phyloP scores from a whole-genome alignment of 1,284 basidiomycete genomes.

The Hortiboletus rubellus region DNA sequence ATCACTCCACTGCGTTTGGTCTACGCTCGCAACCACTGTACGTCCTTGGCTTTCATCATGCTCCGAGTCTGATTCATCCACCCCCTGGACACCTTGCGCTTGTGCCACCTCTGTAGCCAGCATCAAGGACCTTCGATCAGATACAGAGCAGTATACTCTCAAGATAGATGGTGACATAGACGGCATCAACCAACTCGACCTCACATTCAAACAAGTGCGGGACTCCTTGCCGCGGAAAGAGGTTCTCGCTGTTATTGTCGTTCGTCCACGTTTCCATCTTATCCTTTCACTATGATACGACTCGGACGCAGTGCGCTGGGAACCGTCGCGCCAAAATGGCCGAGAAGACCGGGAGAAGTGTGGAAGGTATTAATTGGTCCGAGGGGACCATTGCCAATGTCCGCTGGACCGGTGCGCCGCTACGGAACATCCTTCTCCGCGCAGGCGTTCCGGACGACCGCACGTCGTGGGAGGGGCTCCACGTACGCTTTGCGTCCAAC shows the following conservation, averaged over 20 bases:
- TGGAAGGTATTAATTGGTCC: conserved; percentile 53
- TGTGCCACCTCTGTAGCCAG: conserved; percentile 17
- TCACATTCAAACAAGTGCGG: conserved; percentile 40
- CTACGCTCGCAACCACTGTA: conserved; percentile 35
- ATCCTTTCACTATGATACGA: background rate
- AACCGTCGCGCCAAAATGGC: conserved; percentile 68
- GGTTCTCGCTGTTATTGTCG: conserved; percentile 60
- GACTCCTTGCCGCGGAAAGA: conserved; percentile 43
- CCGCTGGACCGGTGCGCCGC: conserved; percentile 56
- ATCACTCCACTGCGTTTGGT: conserved; percentile 27
- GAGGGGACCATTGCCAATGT: conserved; percentile 65
- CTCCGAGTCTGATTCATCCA: background rate
- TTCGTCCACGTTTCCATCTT: conserved; percentile 29
- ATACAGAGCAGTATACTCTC: conserved; percentile 19
- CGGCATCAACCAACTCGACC: conserved; percentile 8
- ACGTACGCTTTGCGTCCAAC: conserved; percentile 64
- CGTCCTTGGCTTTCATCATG: conserved; percentile 7
- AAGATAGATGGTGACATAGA: conserved; percentile 27
- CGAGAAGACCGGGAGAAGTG: conserved; percentile 47
- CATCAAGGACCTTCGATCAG: conserved; percentile 26
- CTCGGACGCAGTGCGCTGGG: conserved; percentile 63
- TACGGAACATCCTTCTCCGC: conserved; percentile 54
- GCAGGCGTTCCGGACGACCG: conserved; percentile 39
- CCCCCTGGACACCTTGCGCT: background rate
- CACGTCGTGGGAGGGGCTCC: conserved; percentile 35